These are phyloP conservation scores for Dichotomopilus funicola DNA, from an alignment of 2,329 filamentous ascomycete species.

Conservation along the genomic window DNA sequence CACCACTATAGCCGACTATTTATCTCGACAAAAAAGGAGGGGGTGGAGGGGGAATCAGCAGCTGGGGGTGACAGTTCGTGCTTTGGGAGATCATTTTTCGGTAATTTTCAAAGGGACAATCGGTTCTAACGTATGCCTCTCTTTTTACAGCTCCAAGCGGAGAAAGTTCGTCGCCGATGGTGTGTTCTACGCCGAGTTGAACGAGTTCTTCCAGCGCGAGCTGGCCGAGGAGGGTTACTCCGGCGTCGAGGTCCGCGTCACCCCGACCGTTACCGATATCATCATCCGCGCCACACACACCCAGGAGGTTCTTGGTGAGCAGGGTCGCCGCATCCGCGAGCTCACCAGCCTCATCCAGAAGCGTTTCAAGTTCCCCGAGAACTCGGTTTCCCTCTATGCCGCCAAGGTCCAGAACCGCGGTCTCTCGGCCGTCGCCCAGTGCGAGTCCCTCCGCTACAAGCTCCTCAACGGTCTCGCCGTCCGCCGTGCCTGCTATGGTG, in stretches of 20 bases:
- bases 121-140: background rate
- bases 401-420: constrained; percentile 99
- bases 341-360: constrained; percentile 99
- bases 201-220: constrained; percentile 99
- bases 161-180: constrained; percentile 96
- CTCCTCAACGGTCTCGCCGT: constrained; percentile 99
- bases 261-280: constrained; percentile 99
- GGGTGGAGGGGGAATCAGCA: constrained; percentile 2
- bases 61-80: background rate
- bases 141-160: constrained; percentile 66
- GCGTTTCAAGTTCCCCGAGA: constrained; percentile 99
- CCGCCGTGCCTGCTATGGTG: constrained; percentile 98
- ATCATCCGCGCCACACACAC: constrained; percentile 99
- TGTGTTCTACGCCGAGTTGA: constrained; percentile 99
- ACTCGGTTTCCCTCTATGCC: constrained; percentile 99
- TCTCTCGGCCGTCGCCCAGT: constrained; percentile 99
- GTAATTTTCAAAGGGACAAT: no score
- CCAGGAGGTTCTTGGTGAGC: constrained; percentile 99
- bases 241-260: constrained; percentile 99
- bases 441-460: constrained; percentile 99
- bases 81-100: no score
- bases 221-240: constrained; percentile 99
- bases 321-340: constrained; percentile 99
- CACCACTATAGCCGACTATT: background rate
- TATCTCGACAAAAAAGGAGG: background rate